These are phyloP conservation scores for Penicillium sp. DNA, from an alignment of 2,329 filamentous ascomycete genomes.

Conservation along the genomic window DNA sequence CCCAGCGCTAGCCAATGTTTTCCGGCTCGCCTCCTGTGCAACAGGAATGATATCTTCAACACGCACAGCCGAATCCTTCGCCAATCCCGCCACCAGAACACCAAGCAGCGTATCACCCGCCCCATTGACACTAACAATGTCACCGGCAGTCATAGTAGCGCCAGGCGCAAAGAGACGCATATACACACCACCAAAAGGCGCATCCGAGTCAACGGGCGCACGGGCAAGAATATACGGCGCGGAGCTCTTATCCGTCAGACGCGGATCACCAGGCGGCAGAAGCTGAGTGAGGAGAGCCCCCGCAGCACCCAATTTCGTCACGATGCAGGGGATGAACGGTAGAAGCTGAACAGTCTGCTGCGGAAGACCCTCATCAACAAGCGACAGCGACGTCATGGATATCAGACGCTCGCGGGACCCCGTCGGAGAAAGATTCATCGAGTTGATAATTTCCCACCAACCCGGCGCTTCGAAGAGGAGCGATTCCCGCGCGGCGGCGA, in stretches of 20 bases:
- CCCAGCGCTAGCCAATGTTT: constrained; percentile 71
- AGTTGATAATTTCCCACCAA: constrained; percentile 80
- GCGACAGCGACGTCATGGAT: constrained; percentile 58
- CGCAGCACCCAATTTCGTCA: constrained; percentile 74
- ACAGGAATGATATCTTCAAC: constrained; percentile 66
- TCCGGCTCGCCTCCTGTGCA: constrained; percentile 74
- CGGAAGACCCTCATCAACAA: constrained; percentile 78
- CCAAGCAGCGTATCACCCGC: constrained; percentile 92
- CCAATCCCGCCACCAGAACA: constrained; percentile 73
- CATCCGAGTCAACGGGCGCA: constrained; percentile 48
- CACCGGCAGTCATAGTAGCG: constrained; percentile 56
- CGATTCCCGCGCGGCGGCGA: constrained; percentile 62
- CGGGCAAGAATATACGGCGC: constrained; percentile 70
- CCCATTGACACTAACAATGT: constrained; percentile 87
- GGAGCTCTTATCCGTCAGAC: constrained; percentile 59
- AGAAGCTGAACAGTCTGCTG: constrained; percentile 79
- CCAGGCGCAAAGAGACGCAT: constrained; percentile 70
- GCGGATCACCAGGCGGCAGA: constrained; percentile 62
- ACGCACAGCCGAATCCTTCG: constrained; percentile 43
- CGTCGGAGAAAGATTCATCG: constrained; percentile 65
- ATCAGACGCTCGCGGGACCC: constrained; percentile 69
- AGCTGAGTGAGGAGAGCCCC: constrained; percentile 75
- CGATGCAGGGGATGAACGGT: constrained; percentile 78
- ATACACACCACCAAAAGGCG: constrained; percentile 74
- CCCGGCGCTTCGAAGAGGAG: constrained; percentile 64